phyloP scores from a whole-genome alignment of 108 stramenopile species.

The Nitzschia sp. region DNA sequence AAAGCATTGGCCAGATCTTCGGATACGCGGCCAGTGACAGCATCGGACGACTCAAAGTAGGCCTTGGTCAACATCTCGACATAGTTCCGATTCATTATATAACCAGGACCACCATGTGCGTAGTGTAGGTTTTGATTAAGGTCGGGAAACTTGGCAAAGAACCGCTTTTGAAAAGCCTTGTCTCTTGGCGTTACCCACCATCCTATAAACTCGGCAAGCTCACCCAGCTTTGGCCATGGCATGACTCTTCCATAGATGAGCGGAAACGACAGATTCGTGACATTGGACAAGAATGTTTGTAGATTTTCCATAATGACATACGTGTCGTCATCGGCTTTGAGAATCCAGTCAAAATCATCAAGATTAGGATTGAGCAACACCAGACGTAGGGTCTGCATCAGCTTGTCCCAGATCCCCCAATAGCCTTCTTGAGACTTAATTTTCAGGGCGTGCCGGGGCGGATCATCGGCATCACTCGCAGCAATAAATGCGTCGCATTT shows the following conservation, averaged over 20 bases:
- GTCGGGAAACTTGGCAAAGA: constrained; percentile 5
- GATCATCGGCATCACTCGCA: constrained; percentile 1
- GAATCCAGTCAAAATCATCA: constrained; percentile 11
- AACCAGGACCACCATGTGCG: constrained; percentile 15
- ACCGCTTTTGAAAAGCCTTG: constrained; percentile 8
- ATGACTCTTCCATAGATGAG: constrained; percentile 9
- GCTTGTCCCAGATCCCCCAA: constrained; percentile 13
- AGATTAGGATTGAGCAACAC: not conserved
- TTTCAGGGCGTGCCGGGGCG: not conserved
- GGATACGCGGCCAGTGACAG: constrained; percentile 1
- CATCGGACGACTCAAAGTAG: constrained; percentile 4
- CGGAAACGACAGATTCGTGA: constrained; percentile 25
- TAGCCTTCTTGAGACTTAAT: constrained; percentile 5
- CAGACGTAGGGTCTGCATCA: constrained; percentile 9
- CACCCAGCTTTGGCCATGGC: constrained; percentile 11
- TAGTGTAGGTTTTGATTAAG: constrained; percentile 1
- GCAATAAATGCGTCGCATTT: constrained; percentile 9
- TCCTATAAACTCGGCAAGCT: constrained; percentile 9
- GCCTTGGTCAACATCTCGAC: not conserved
- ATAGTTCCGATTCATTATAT: constrained; percentile 19
- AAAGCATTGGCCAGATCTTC: constrained; percentile 23
- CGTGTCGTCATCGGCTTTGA: constrained; percentile 25
- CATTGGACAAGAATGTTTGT: not conserved
- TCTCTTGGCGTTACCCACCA: constrained; percentile 6
- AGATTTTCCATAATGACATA: constrained; percentile 28